phyloP scores from a whole-genome alignment of 352 stramenopile species.

The Hyaloperonospora brassicae region DNA sequence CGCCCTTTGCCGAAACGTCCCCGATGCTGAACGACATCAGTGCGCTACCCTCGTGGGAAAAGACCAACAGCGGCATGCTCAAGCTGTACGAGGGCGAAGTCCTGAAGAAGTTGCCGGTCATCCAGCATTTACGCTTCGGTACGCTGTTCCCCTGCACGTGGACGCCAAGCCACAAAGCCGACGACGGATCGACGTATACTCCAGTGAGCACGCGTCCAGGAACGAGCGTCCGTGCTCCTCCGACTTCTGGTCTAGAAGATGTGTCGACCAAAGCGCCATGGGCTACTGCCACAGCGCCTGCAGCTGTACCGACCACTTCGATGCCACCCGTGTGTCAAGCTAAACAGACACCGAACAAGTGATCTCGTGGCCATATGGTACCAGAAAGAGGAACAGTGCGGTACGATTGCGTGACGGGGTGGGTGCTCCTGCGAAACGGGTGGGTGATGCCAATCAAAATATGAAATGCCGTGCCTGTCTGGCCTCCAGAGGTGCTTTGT shows the following conservation, averaged over 20 bases:
- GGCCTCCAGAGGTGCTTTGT: conserved; percentile 15
- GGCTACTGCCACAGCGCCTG: conserved; percentile 50
- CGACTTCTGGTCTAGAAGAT: conserved; percentile 57
- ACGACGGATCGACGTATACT: conserved; percentile 35
- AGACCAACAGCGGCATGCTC: conserved; percentile 87
- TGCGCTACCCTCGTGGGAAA: conserved; percentile 83
- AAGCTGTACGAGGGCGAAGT: conserved; percentile 94
- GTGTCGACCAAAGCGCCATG: conserved; percentile 58
- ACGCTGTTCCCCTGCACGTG: conserved; percentile 86
- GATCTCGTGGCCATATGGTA: conserved; percentile 2
- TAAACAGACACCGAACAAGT: conserved; percentile 28
- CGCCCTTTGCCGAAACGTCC: conserved; percentile 89
- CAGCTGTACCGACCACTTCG: conserved; percentile 35
- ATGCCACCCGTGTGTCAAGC: conserved; percentile 36
- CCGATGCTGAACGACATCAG: conserved; percentile 93
- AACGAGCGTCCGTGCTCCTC: conserved; percentile 44
- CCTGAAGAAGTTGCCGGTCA: conserved; percentile 95
- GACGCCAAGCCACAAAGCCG: conserved; percentile 45
- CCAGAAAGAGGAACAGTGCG: conserved; percentile 4
- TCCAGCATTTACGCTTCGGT: conserved; percentile 98
- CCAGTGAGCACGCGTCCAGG: conserved; percentile 52
- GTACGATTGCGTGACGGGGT: conserved; percentile 6
- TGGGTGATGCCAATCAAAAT: conserved; percentile 30
- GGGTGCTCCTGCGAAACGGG: conserved; percentile 13
- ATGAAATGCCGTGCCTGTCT: conserved; percentile 13